Base-by-base conservation (phyloP, 352 stramenopile species). In the Lagenidium giganteum region DNA sequence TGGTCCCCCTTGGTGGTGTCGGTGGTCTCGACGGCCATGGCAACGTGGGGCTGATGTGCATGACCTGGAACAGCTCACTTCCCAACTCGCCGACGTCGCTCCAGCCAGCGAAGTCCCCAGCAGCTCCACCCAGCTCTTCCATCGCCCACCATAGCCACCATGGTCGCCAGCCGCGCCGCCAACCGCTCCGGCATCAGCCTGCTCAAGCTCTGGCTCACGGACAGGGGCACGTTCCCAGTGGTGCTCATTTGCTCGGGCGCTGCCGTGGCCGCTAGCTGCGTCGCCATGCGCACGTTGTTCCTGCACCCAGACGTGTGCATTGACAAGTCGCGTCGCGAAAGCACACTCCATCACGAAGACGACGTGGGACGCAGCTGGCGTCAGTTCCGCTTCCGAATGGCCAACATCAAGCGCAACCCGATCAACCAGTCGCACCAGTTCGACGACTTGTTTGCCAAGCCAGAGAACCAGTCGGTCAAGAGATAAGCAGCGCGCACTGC, bases 401-500 rank as follows among this genome's bases (percentile, higher is more conserved):
- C 72, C 18, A 85, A 82, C 51, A 54, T 82, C 20, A 40, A 69
- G 47, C 67, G 69, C 56, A 85, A 85, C 57, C 68, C 66, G 32
- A 85, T 85, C 56, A 85, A 85, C 64, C 69, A 85, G 66, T 85
- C 69, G n/a, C 66, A 59, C 22, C 64, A 75, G 47, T 82, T 76
- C 54, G 69, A 85, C 52, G 45, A 67, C 13, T 42, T 82, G 9
- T 82, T 75, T 47, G 61, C 61, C 26, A 76, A 75, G 46, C 40
- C 64, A 5, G 64, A 80, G 52, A 84, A 84, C 66, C 35, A 84
- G 66, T 22, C 23, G 25, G 50, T 80, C 46, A 64, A 70, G 47
- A 70, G 70, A 75, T 82, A 74, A 70, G n/a, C n/a, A n/a, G n/a
- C n/a, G n/a, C n/a, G n/a, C n/a, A n/a, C n/a, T n/a, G n/a, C n/a